Evolutionary conservation across 495 filamentous ascomycete genomes (phyloP).

Genomic region (Penicillium samsonianum): DNA sequence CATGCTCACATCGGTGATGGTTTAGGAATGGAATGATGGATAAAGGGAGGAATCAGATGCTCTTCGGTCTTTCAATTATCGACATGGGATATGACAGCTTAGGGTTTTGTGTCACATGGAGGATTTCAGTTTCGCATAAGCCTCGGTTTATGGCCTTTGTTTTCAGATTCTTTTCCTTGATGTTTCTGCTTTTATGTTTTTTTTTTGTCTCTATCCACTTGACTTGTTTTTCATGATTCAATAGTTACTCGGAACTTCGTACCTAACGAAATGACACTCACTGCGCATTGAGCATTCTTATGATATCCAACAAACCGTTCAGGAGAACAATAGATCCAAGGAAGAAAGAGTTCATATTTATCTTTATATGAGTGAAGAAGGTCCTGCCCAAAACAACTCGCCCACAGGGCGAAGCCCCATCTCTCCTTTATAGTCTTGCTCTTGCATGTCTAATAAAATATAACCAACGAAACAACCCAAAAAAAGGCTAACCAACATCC

Average conservation of each 20-base stretch:
- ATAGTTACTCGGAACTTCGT: background rate
- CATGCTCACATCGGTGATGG: background rate
- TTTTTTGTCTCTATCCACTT: background rate
- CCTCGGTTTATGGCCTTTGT: background rate
- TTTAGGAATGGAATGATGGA: background rate
- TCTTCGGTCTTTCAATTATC: background rate
- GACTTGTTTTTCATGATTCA: background rate
- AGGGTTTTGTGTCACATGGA: background rate
- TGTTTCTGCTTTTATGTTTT: background rate
- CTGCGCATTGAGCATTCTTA: background rate
- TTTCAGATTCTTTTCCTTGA: slow-evolving; percentile 3
- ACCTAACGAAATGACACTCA: background rate
- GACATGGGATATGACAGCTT: background rate
- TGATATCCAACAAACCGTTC: background rate
- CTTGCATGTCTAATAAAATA: background rate
- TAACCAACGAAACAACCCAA: background rate
- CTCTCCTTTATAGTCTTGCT: background rate
- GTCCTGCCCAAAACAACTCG: slow-evolving; percentile 11
- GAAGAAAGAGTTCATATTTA: background rate
- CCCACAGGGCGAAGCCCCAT: slow-evolving; percentile 4
- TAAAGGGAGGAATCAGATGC: background rate
- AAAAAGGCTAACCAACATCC: background rate
- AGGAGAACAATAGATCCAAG: background rate
- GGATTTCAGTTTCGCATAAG: background rate
- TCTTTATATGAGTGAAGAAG: slow-evolving; percentile 18